These are phyloP conservation scores for Fusarium mexicanum DNA, from an alignment of 2,329 filamentous ascomycete genomes.

Conservation along the genomic window DNA sequence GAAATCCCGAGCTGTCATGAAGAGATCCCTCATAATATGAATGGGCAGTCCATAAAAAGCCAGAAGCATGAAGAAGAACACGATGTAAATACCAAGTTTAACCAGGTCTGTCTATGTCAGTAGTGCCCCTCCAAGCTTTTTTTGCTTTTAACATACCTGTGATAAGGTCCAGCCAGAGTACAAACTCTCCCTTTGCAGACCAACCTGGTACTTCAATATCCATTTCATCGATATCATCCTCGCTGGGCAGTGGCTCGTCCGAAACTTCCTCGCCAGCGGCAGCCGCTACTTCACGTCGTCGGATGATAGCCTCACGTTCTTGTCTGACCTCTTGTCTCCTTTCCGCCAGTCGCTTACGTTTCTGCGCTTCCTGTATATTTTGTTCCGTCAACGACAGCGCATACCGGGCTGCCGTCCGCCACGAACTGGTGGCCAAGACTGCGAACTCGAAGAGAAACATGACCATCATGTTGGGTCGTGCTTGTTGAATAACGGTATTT, in stretches of 20 bases:
- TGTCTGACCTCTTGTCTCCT: constrained; percentile 74
- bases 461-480: constrained; percentile 98
- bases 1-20: constrained; percentile 93
- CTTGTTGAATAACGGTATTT: constrained; percentile 83
- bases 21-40: constrained; percentile 94
- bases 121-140: constrained; percentile 18
- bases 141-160: constrained; percentile 67
- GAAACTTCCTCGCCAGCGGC: constrained; percentile 68
- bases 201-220: constrained; percentile 95
- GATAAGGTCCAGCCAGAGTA: constrained; percentile 86
- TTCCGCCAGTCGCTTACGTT: constrained; percentile 72
- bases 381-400: constrained; percentile 80
- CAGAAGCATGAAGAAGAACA: constrained; percentile 93
- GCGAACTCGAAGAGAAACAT: constrained; percentile 99
- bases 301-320: constrained; percentile 62
- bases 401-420: constrained; percentile 83
- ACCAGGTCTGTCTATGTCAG: constrained; percentile 74
- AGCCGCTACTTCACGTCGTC: constrained; percentile 59
- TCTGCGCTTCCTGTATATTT: constrained; percentile 78
- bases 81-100: constrained; percentile 87
- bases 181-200: constrained; percentile 94
- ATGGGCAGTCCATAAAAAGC: constrained; percentile 95
- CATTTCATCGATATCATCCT: constrained; percentile 87
- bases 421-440: constrained; percentile 81
- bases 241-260: constrained; percentile 64